Evolutionary conservation across 257 asterid genomes (phyloP), one percentile per base, ranked within the genome.

Genomic region (Linaria vulgaris): DNA sequence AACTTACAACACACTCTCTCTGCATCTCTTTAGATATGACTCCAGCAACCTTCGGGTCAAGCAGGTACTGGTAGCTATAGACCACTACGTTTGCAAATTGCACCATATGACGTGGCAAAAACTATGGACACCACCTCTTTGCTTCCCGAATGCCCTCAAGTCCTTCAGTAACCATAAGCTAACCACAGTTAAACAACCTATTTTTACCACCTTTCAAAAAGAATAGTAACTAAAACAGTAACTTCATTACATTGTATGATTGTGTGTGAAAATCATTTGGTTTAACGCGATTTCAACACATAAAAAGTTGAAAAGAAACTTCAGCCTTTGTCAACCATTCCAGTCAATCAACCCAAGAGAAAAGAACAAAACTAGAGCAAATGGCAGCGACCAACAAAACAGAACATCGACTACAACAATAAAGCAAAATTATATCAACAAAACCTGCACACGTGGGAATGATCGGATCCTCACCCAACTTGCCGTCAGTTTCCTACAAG

Each of bases 1-100:
- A 94, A 94, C 72, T 96, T 63, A 94, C 97, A 50, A 94, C 99
- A 37, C 90, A 73, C 80, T 90, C 99, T 69, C 84, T 87, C 82
- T 90, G 96, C 97, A 94, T 94, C 87, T 94, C 97, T 75, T 87
- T 94, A 3, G 99, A 94, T 78, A 94, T 94, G 66, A 94, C 82
- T 61, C 91, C 91, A 1, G 99, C 99, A 74, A 94, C 99, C 78
- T 94, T 94, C 20, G 99, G 99, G 79, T 94, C 99, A 69, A 94
- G 97, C 57, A 94, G 74, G 78, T 94, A 94, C 69, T 94, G 99
- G 77, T 94, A 94, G 79, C 99, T 94, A 59, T 85, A 94, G 17
- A 94, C 99, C 60, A 94, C 91, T 64, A 94, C 99, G 78, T 94
- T 90, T 3, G 99, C 97, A 66, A 78, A 83, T 65, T 90, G 99